Base-by-base conservation (phyloP, 257 asterid genomes). In the Ilex aquifolium region DNA sequence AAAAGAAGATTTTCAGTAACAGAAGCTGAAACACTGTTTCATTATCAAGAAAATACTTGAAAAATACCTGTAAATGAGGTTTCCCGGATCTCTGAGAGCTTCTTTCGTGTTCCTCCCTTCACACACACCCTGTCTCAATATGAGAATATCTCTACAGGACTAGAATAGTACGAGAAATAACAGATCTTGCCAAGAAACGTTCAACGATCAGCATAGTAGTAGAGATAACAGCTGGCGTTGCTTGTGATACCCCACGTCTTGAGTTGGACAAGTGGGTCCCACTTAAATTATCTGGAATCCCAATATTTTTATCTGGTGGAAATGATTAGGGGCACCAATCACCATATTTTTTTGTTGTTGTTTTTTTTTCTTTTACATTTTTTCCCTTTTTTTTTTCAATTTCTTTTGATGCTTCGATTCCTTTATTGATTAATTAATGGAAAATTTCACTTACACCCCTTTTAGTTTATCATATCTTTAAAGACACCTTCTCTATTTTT, bases 171-270 rank as follows among this genome's bases (percentile, higher is more conserved):
- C 32, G 17, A 50, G 63, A 59, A 59, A 56, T 68, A 59, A 63
- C 84, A 73, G 87, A 77, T 78, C 90, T 85, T 70, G 50, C 75
- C 40, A 57, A 61, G 36, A 58, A 52, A 40, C 53, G 61, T 72
- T 73, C 68, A 74, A 65, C 65, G 66, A 52, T 61, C 58, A 21
- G 32, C 5, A 6, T n/a, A 30, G 2, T 1, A 12, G 32, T 7
- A 42, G 21, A 46, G 39, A 13, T 62, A 48, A n/a, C 66, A 62
- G 57, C 66, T 62, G 48, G 66, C 29, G 27, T 49, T 49, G 66
- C 56, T 42, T 44, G 27, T 21, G 27, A 62, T 31, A 17, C 46
- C 27, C 30, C 56, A 17, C 30, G 44, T 14, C 11, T 59, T 13
- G 51, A 57, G 69, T 66, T 51, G 67, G 63, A 66, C 73, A 64